Evolutionary conservation across 2,329 filamentous ascomycete species (phyloP).

Genomic region (Chaetothyriales sp.): DNA sequence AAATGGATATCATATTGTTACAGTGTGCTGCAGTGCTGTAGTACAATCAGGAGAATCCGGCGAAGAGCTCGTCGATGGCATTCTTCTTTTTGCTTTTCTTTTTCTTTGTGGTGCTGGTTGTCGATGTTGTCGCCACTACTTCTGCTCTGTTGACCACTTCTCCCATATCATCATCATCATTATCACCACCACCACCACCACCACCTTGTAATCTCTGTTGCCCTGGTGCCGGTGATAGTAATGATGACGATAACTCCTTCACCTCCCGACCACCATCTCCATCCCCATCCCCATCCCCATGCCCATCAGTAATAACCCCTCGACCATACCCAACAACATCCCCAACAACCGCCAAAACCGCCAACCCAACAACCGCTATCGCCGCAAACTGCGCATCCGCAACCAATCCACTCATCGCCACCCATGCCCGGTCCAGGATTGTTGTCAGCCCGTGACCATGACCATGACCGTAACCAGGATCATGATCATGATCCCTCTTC

Average conservation of each 20-base stretch:
- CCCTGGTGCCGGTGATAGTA: conserved; percentile 4
- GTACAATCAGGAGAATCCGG: conserved; percentile 34
- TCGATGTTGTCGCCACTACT: neutral
- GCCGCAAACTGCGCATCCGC: conserved; percentile 59
- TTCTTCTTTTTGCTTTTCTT: conserved; percentile 45
- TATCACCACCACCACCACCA: conserved; percentile 1
- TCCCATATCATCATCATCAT: neutral
- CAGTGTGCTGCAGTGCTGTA: no score
- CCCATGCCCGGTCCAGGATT: conserved; percentile 29
- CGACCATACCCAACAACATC: conserved; percentile 32
- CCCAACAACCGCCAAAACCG: conserved; percentile 45
- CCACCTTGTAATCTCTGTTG: conserved; percentile 3
- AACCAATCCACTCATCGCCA: conserved; percentile 50
- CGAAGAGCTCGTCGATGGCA: conserved; percentile 61
- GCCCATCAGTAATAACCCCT: no score
- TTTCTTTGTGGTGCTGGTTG: conserved; percentile 22
- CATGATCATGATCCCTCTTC: no score
- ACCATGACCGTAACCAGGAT: no score
- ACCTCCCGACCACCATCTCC: conserved; percentile 4
- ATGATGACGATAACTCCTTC: conserved; percentile 2
- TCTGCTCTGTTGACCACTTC: neutral
- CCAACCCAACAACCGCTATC: conserved; percentile 54
- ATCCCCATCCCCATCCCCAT: no score
- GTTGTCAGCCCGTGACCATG: no score
- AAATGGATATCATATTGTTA: no score